Conservation (phyloP, 495 filamentous ascomycete genomes). For the Penicillium salamii region DNA sequence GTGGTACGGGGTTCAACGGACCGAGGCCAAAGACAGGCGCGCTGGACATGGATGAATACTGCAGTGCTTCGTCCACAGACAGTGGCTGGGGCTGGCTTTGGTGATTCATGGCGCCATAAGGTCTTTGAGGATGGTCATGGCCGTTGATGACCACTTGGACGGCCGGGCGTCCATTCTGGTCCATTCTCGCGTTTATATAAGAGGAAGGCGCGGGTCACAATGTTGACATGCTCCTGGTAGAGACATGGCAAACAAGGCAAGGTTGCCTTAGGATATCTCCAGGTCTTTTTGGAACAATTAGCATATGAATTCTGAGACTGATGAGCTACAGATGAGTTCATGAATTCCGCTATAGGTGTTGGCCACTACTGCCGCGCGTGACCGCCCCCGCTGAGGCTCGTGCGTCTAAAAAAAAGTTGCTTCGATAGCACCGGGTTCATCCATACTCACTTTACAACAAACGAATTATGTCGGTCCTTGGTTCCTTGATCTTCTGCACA, state of each 20-base stretch:
- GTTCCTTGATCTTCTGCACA: conserved; percentile 88
- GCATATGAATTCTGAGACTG: neutral
- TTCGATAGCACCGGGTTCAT: neutral
- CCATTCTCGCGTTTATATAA: conserved; percentile 35
- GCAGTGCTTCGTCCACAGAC: conserved; percentile 78
- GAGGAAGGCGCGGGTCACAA: conserved; percentile 41
- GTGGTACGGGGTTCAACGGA: conserved; percentile 33
- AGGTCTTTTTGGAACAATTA: neutral
- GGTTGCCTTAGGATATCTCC: conserved; percentile 19
- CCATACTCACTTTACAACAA: too few relatives aligned
- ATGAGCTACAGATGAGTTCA: conserved; percentile 17
- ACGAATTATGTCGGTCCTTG: conserved; percentile 72
- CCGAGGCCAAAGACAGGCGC: conserved; percentile 84
- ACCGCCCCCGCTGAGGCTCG: conserved; percentile 39
- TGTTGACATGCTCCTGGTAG: conserved; percentile 49
- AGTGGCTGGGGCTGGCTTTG: conserved; percentile 44
- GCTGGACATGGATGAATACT: conserved; percentile 87
- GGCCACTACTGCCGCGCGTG: conserved; percentile 30
- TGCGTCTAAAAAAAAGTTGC: conserved; percentile 30
- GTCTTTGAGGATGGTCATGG: conserved; percentile 29
- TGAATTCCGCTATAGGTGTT: conserved; percentile 16
- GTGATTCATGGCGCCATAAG: conserved; percentile 23
- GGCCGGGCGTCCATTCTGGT: conserved; percentile 39
- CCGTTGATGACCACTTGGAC: conserved; percentile 47
- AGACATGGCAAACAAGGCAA: conserved; percentile 38